Evolutionary conservation across 192 early-diverging fungal genomes (phyloP), one percentile per base, ranked within the genome.

Genomic region (Linnemannia schmuckeri): DNA sequence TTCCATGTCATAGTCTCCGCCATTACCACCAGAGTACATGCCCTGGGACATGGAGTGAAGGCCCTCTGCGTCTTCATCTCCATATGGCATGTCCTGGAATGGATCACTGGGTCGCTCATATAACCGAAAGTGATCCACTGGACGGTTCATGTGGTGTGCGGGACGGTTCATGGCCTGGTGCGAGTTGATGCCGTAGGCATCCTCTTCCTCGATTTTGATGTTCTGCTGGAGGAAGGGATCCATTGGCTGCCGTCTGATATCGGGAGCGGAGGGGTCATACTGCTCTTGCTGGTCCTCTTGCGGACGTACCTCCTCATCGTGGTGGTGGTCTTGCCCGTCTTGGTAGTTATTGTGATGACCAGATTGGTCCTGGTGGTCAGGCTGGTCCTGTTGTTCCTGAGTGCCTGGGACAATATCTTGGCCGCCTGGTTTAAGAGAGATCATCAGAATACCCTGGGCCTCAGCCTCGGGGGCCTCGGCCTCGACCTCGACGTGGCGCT

Each of bases 381-480:
- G 30, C 30, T 30, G n/a, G 9, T 33, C 30, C 61, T 66, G 61
- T 66, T 66, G 61, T 30, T 66, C 61, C 30, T 66, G 61, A 33
- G 27, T 66, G 12, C 30, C 24, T 30, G 61, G 61, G 12, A 66
- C 27, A 66, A 66, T 30, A 30, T 72, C 70, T 13, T 42, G 70
- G 40, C 70, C 70, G 22, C 70, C 70, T 15, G 70, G 70, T 42
- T 72, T 72, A 42, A 72, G 70, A 42, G 70, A 72, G 12, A 72
- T 72, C 18, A 72, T 72, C 18, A 72, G 12, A n/a, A 72, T 72
- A 42, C 70, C 70, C 70, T 38, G 61, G 27, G 61, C 61, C 27
- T 66, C 61, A 24, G 61, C 12, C 30, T 66, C 55, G 24, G n/a
- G 24, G 44, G 13, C 44, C 55, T 27, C 55, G 24, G 10, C 24